Evolutionary conservation across 163 green algal species (phyloP), one percentile per base, ranked within the genome.

Genomic region (Prototheca stagnorum): DNA sequence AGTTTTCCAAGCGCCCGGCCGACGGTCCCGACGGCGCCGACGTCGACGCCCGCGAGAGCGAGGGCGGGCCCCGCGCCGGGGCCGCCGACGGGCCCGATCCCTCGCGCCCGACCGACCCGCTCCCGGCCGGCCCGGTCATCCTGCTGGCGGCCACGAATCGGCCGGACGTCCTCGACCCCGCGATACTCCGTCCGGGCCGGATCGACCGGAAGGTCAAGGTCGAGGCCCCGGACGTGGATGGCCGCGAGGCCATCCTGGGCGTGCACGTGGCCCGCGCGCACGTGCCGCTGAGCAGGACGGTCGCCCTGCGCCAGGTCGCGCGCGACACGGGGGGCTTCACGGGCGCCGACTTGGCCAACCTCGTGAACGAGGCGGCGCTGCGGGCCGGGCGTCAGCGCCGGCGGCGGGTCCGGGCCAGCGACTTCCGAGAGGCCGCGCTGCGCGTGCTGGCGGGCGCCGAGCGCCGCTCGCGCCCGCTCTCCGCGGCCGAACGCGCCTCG

Each of bases 361-460:
- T 99, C 61, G 67, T 99, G 51, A 99, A 99, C 56, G 90, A 99
- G 81, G 85, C 89, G 0, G 89, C 87, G 49, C 96, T 98, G 57
- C 70, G 96, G 43, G 75, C 87, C 5, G 90, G 85, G 7, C 68
- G 90, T n/a, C 73, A 86, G 48, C 71, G 57, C 54, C 92, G 83
- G 67, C 57, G 54, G 22, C 70, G 62, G 27, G 85, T 95, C 51
- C 68, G 51, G 45, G 59, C 74, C 49, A 66, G 72, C 49, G 84
- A 94, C 74, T 82, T 93, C 39, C 80, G 92, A 42, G 81, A 93
- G 61, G 75, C 74, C 23, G 74, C 96, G 35, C 90, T 98, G 70
- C 72, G 89, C 44, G 94, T 97, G 47, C 82, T 93, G 26, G 83
- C 83, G 50, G 84, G 90, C 51, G 92, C 97, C 86, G 90, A 98